A percentile compares a stretch with the other conserved stretches of the same genome.
These are phyloP conservation scores for Jaenimonas drosophilae DNA, from an alignment of 208 protist genomes.

Conservation along the genomic window DNA sequence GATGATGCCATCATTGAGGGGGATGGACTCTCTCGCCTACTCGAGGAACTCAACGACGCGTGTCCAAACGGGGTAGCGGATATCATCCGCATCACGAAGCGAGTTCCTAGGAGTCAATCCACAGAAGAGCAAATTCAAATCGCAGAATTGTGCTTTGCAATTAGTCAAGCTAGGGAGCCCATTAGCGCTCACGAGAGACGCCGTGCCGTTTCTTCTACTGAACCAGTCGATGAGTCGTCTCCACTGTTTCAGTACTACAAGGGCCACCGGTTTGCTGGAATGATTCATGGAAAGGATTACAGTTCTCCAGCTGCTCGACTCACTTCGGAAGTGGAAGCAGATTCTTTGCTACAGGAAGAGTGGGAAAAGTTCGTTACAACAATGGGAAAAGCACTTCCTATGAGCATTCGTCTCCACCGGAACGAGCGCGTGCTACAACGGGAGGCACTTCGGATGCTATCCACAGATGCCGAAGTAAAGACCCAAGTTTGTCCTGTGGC, in stretches of 20 bases:
- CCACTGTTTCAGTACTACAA: slow-evolving; percentile 77
- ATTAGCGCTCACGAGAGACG: slow-evolving; percentile 60
- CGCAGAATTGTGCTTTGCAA: slow-evolving; percentile 79
- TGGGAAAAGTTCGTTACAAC: slow-evolving; percentile 50
- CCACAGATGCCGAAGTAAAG: background rate
- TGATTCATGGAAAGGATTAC: slow-evolving; percentile 28
- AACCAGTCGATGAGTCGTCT: slow-evolving; percentile 35
- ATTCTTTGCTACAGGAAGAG: slow-evolving; percentile 18
- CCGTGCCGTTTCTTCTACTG: slow-evolving; percentile 14
- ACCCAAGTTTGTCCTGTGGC: background rate
- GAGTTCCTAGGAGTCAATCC: slow-evolving; percentile 76
- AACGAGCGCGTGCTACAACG: slow-evolving; percentile 36
- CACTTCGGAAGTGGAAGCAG: background rate
- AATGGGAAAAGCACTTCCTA: slow-evolving; percentile 62
- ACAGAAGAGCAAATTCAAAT: slow-evolving; percentile 48
- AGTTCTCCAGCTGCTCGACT: slow-evolving; percentile 14
- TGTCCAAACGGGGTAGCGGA: slow-evolving; percentile 39
- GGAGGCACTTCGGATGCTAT: slow-evolving; percentile 32
- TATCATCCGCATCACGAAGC: slow-evolving; percentile 45
- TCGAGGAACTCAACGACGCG: slow-evolving; percentile 29
- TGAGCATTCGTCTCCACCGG: slow-evolving; percentile 77
- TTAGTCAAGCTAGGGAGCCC: slow-evolving; percentile 49
- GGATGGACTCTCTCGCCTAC: slow-evolving; percentile 34
- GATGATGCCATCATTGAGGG: slow-evolving; percentile 33
- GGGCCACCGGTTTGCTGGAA: slow-evolving; percentile 41